Evolutionary conservation across 768 basidiomycete species (phyloP), one percentile per base, ranked within the genome.

Genomic region (Serendipita vermifera): DNA sequence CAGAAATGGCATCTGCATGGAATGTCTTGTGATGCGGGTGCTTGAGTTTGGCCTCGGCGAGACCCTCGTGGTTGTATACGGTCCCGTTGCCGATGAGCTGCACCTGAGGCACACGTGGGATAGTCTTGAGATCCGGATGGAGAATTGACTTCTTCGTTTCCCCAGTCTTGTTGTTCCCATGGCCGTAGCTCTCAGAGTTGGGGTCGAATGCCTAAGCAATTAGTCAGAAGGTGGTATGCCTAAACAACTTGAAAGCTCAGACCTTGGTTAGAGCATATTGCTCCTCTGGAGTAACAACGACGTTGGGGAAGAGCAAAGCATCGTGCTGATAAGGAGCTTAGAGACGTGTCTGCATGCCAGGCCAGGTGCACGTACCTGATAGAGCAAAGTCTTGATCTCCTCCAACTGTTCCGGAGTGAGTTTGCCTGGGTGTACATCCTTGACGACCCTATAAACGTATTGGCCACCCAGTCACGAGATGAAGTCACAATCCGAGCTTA

Each of bases 81-180:
- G 71, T 77, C 5, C 91, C 90, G 63, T 92, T 91, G 5, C 90
- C 90, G 64, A 93, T 92, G 55, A 93, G 80, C 66, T 94, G 91
- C 1, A 94, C 91, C 64, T 92, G 87, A 1, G 87, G 87, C 1
- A 85, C 81, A 22, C 83, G 77, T 1, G 91, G 88, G 59, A 94
- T 88, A 35, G 87, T 91, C 74, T 90, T 93, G 63, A 92, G 78
- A 66, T 91, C 86, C 0, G 88, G 86, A 64, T 90, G 87, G 13
- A 91, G 79, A 62, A 92, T 84, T 3, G 88, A 90, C 64, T 83
- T 83, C 63, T 75, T 77, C 20, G 81, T 80, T 39, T 72, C 70
- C 55, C 81, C 77, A 0, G 85, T 88, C 74, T 88, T 87, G 73
- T 88, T 87, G 68, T 89, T 89, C 2, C 89, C 87, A 63, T 92